Conservation (phyloP, 2,329 filamentous ascomycete species). For the Orbilia blumenaviensis region DNA sequence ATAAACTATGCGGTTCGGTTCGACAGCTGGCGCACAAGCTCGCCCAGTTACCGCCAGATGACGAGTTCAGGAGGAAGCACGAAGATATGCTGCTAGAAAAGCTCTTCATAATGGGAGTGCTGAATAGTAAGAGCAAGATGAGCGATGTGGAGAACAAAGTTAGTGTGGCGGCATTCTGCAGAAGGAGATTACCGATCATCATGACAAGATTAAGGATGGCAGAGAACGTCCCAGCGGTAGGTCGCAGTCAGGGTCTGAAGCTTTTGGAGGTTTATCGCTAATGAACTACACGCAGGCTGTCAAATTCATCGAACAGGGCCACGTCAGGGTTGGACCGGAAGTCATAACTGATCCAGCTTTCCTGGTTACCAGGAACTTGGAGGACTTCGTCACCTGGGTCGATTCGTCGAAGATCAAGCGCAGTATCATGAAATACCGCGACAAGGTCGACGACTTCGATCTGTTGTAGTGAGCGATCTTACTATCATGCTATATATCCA, state of each 20-base stretch:
- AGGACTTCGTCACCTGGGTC: slow-evolving; percentile 77
- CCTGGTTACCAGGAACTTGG: slow-evolving; percentile 72
- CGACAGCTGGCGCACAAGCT: slow-evolving; percentile 90
- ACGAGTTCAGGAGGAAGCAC: slow-evolving; percentile 79
- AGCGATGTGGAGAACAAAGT: slow-evolving; percentile 86
- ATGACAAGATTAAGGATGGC: slow-evolving; percentile 93
- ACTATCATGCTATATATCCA: neutral
- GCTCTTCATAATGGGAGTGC: slow-evolving; percentile 88
- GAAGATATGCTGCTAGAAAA: slow-evolving; percentile 90
- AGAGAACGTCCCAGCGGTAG: slow-evolving; percentile 81
- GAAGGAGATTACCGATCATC: slow-evolving; percentile 83
- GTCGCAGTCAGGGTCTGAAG: slow-evolving; percentile 56
- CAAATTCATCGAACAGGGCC: slow-evolving; percentile 74
- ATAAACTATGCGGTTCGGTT: slow-evolving; percentile 77
- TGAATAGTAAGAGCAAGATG: slow-evolving; percentile 78
- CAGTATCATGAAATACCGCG: slow-evolving; percentile 74
- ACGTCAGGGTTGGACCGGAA: slow-evolving; percentile 73
- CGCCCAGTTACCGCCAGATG: slow-evolving; percentile 80
- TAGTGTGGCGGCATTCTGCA: slow-evolving; percentile 87
- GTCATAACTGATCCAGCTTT: slow-evolving; percentile 74
- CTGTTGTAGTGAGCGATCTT: slow-evolving; percentile 63
- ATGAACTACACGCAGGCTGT: slow-evolving; percentile 61
- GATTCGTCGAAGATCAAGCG: slow-evolving; percentile 77
- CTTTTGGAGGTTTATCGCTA: slow-evolving; percentile 43
- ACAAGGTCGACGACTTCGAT: slow-evolving; percentile 76